A percentile compares a stretch with the other conserved stretches of the same genome.
These are phyloP conservation scores for Alternaria conjuncta DNA, from an alignment of 2,329 filamentous ascomycete species.

Conservation along the genomic window DNA sequence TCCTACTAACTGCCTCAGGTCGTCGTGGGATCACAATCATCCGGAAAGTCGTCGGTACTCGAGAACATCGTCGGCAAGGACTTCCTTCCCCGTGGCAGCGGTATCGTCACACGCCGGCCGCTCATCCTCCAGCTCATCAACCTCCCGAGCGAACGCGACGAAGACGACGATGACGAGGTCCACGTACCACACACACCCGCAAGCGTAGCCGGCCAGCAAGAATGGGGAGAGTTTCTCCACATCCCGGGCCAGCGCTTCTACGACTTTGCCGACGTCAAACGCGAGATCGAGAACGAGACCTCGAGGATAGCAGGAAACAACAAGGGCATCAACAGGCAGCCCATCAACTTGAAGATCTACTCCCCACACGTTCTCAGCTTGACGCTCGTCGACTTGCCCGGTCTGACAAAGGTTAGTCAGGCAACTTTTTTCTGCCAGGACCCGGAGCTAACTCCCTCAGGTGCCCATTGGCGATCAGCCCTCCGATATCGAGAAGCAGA, in stretches of 20 bases:
- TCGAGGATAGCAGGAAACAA: slow-evolving; percentile 93
- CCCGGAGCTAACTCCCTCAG: slow-evolving; percentile 53
- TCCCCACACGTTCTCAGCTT: slow-evolving; percentile 95
- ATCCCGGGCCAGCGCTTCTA: slow-evolving; percentile 87
- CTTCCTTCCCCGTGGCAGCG: slow-evolving; percentile 93
- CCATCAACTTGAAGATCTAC: slow-evolving; percentile 98
- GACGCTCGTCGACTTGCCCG: slow-evolving; percentile 93
- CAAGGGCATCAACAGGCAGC: slow-evolving; percentile 96
- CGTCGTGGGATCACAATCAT: slow-evolving; percentile 97
- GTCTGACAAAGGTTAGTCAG: slow-evolving; percentile 81
- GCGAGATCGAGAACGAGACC: slow-evolving; percentile 97
- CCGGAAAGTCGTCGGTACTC: slow-evolving; percentile 96
- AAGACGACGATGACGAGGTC: slow-evolving; percentile 68
- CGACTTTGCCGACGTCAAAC: slow-evolving; percentile 91
- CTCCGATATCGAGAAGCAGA: slow-evolving; percentile 98
- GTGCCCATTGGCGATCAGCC: slow-evolving; percentile 98
- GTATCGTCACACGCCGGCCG: slow-evolving; percentile 92
- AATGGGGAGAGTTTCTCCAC: slow-evolving; percentile 97
- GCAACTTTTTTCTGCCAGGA: slow-evolving; percentile 5
- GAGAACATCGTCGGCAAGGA: slow-evolving; percentile 99
- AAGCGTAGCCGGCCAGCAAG: slow-evolving; percentile 69
- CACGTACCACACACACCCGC: slow-evolving; percentile 78
- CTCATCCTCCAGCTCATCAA: slow-evolving; percentile 99
- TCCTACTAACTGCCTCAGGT: slow-evolving; percentile 65
- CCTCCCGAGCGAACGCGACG: slow-evolving; percentile 75